Conservation (phyloP, 2,329 filamentous ascomycete genomes). For the Microthyrium microscopicum region DNA sequence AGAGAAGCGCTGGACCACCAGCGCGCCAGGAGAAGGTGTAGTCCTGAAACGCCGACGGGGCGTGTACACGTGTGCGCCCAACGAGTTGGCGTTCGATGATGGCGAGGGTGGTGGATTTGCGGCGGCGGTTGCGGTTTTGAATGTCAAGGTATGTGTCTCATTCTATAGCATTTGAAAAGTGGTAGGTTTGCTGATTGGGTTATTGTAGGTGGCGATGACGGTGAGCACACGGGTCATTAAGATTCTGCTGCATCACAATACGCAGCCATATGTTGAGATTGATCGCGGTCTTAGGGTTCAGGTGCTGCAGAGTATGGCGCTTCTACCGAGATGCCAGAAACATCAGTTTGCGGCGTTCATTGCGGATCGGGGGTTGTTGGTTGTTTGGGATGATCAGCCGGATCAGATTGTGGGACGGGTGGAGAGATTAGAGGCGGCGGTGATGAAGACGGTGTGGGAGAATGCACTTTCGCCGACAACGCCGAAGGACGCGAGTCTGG, state of each 20-base stretch:
- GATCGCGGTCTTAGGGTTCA: constrained; percentile 42
- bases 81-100: constrained; percentile 23
- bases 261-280: constrained; percentile 40
- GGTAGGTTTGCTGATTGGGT: background rate
- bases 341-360: constrained; percentile 52
- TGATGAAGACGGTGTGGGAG: constrained; percentile 44
- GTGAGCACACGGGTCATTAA: constrained; percentile 48
- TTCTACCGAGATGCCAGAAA: constrained; percentile 43
- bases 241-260: constrained; percentile 36
- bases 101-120: constrained; percentile 32
- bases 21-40: constrained; percentile 34
- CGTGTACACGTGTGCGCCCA: constrained; percentile 34
- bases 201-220: constrained; percentile 47
- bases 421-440: constrained; percentile 32
- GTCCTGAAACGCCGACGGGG: constrained; percentile 35
- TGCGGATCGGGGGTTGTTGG: constrained; percentile 37
- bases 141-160: constrained; percentile 33
- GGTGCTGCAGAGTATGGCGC: constrained; percentile 39
- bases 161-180: background rate
- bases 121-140: constrained; percentile 31
- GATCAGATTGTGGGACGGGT: constrained; percentile 37
- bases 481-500: background rate
- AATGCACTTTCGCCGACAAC: constrained; percentile 17
- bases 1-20: constrained; percentile 35
- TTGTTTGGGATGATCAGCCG: constrained; percentile 49